Percentiles rank a stretch among this genome's conserved stretches.
These are phyloP conservation scores for Articulospora tetracladia DNA, from an alignment of 495 filamentous ascomycete genomes.

Conservation along the genomic window DNA sequence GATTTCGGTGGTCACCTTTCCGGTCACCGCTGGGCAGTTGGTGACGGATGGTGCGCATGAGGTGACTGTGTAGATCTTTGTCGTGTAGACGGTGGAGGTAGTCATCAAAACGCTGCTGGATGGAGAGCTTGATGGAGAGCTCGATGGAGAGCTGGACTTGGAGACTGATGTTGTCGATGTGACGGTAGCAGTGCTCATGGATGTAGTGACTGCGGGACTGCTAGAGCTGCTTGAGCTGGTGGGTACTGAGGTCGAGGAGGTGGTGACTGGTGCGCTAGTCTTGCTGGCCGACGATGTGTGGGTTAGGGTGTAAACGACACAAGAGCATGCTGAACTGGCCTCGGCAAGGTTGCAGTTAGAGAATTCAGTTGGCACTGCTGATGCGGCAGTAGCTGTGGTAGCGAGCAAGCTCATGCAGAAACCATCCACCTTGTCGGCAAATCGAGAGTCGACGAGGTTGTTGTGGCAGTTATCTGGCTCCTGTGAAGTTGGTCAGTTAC, in stretches of 20 bases:
- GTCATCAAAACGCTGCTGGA: neutral
- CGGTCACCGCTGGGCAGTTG: conserved; percentile 48
- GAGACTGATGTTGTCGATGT: neutral
- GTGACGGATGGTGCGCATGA: conserved; percentile 53
- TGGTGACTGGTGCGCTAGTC: conserved; percentile 7
- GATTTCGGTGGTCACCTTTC: conserved; percentile 33
- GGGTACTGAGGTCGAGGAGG: neutral
- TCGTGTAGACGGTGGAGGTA: conserved; percentile 1
- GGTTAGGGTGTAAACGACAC: conserved; percentile 30
- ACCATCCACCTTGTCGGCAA: conserved; percentile 14
- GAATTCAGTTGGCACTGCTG: conserved; percentile 24
- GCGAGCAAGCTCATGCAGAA: conserved; percentile 28
- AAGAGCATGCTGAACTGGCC: conserved; percentile 35
- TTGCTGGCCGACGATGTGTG: conserved; percentile 3
- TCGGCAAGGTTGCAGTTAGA: conserved; percentile 26
- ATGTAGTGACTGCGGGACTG: neutral
- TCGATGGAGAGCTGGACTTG: neutral
- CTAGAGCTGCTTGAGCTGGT: neutral
- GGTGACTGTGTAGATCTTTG: conserved; percentile 44
- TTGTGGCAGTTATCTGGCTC: conserved; percentile 32
- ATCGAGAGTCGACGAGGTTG: conserved; percentile 27
- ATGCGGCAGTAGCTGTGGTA: conserved; percentile 16
- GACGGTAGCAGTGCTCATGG: neutral
- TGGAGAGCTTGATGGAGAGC: neutral
- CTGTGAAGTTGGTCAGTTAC: conserved; percentile 3